Evolutionary conservation across 495 filamentous ascomycete genomes (phyloP).

Genomic region (Aspergillus leporis): DNA sequence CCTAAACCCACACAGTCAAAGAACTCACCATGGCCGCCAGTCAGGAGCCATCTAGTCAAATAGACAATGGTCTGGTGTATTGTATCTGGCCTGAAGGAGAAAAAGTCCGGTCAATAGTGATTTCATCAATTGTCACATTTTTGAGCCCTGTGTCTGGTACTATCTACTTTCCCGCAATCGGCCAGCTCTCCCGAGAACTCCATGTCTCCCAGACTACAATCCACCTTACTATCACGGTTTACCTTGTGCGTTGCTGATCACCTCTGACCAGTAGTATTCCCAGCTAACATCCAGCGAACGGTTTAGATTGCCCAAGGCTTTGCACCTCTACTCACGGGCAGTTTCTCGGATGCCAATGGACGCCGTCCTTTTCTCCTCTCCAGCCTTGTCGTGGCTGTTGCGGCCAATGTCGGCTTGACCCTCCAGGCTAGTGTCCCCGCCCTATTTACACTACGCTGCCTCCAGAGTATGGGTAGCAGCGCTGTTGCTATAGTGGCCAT

Average conservation of each 20-base stretch:
- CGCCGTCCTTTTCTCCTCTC: slow-evolving; percentile 38
- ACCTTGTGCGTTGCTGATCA: slow-evolving; percentile 20
- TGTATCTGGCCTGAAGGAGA: no score
- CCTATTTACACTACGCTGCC: not conserved
- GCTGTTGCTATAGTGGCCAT: slow-evolving; percentile 25
- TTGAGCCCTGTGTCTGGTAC: not conserved
- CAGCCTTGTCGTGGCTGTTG: slow-evolving; percentile 2
- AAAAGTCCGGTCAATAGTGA: no score
- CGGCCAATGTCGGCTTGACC: slow-evolving; percentile 1
- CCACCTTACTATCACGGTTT: slow-evolving; percentile 39
- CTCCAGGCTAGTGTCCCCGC: not conserved
- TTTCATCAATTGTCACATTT: not conserved
- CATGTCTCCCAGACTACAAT: slow-evolving; percentile 29
- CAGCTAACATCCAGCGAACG: not conserved
- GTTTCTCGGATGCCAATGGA: slow-evolving; percentile 39
- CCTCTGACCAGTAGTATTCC: not conserved
- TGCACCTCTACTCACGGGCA: slow-evolving; percentile 39
- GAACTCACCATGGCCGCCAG: no score
- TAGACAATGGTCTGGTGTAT: no score
- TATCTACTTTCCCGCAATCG: slow-evolving; percentile 25
- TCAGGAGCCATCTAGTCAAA: no score
- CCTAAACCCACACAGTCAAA: no score
- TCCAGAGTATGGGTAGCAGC: slow-evolving; percentile 1
- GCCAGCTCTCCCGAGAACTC: slow-evolving; percentile 24
- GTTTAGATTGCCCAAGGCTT: slow-evolving; percentile 41